Evolutionary conservation across 257 asterid species (phyloP).

Genomic region (Lithospermum erythrorhizon): DNA sequence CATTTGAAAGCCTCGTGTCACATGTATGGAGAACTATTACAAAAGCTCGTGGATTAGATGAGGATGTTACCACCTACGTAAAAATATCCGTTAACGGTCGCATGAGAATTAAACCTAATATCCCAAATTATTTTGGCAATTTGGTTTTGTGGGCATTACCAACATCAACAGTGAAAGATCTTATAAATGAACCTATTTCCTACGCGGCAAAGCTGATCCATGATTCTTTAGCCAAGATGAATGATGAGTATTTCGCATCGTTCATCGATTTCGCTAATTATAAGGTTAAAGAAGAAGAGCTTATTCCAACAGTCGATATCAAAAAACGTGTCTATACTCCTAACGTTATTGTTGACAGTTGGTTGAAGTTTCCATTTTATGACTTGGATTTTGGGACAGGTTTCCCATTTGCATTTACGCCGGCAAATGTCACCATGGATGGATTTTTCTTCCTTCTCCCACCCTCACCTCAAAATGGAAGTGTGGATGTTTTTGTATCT

Average conservation of each 20-base stretch:
- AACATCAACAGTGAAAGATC: conserved; percentile 31
- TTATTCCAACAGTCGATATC: conserved; percentile 49
- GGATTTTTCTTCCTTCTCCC: conserved; percentile 64
- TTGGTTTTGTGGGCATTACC: conserved; percentile 78
- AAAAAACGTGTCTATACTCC: conserved; percentile 47
- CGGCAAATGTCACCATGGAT: conserved; percentile 54
- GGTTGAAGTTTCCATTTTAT: conserved; percentile 76
- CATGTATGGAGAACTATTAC: conserved; percentile 72
- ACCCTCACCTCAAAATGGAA: conserved; percentile 49
- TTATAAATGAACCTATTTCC: conserved; percentile 29
- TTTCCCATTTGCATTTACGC: conserved; percentile 62
- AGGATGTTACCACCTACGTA: conserved; percentile 39
- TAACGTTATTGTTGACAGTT: conserved; percentile 64
- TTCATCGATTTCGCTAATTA: conserved; percentile 58
- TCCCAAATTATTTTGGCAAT: conserved; percentile 70
- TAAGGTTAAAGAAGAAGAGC: conserved; percentile 40
- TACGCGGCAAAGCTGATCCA: conserved; percentile 51
- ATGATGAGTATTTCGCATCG: conserved; percentile 57
- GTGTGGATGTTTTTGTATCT: conserved; percentile 58
- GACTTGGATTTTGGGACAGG: conserved; percentile 72
- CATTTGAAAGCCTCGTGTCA: conserved; percentile 67
- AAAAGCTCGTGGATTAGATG: conserved; percentile 48
- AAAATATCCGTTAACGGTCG: conserved; percentile 67
- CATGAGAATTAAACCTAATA: conserved; percentile 38
- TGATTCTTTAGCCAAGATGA: conserved; percentile 39